phyloP scores from a whole-genome alignment of 306 rosid genomes.

The Lathyrus sativus region DNA sequence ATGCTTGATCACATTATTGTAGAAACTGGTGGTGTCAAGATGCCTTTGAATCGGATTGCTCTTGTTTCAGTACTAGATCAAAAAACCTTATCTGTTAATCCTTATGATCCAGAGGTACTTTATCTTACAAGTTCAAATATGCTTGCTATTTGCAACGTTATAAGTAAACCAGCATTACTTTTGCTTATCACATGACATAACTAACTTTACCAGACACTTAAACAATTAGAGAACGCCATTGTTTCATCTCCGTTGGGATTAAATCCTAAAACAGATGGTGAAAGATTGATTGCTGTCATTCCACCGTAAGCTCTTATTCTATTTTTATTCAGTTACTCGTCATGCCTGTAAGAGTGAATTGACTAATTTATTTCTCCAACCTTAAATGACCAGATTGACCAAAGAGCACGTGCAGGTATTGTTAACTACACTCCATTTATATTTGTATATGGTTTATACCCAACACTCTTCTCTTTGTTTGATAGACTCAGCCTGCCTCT shows the following conservation, averaged over 20 bases:
- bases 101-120: conserved; percentile 77
- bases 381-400: conserved; percentile 70
- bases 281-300: conserved; percentile 86
- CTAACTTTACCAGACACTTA: conserved; percentile 58
- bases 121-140: conserved; percentile 17
- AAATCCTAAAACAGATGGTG: conserved; percentile 80
- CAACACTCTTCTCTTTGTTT: not conserved
- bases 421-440: conserved; percentile 11
- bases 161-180: conserved; percentile 29
- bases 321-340: conserved; percentile 28
- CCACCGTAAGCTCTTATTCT: conserved; percentile 73
- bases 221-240: conserved; percentile 80
- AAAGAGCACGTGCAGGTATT: conserved; percentile 89
- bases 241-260: conserved; percentile 85
- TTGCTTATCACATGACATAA: conserved; percentile 15
- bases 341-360: conserved; percentile 18
- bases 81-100: conserved; percentile 80
- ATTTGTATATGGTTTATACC: conserved; percentile 11
- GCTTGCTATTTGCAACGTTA: not conserved
- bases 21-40: conserved; percentile 75
- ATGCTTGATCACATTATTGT: conserved; percentile 95
- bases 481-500: not conserved
- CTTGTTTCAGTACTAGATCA: conserved; percentile 83
- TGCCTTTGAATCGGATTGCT: conserved; percentile 76
- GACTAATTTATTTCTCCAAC: conserved; percentile 37